Evolutionary conservation across 1,139 yeast genomes (phyloP).

Genomic region (Wickerhamomyces sp.): DNA sequence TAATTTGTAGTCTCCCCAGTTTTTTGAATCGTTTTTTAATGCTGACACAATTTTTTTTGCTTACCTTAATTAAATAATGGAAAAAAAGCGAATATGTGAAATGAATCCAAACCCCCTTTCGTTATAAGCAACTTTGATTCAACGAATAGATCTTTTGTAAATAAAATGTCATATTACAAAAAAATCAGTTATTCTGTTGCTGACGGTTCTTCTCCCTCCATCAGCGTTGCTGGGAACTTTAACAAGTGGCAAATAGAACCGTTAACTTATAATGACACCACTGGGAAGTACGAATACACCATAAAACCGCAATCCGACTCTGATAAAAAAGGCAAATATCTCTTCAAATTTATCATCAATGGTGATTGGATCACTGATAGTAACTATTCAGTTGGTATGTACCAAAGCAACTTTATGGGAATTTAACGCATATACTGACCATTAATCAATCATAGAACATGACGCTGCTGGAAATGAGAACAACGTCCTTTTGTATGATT

Average conservation of each 20-base stretch:
- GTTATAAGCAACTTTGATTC: no score
- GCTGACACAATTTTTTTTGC: no score
- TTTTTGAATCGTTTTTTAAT: no score
- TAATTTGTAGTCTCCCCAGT: no score
- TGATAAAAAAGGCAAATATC: constrained; percentile 12
- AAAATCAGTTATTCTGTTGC: constrained; percentile 2
- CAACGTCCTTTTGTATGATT: constrained; percentile 20
- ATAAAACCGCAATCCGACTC: constrained; percentile 5
- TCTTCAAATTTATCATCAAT: constrained; percentile 22
- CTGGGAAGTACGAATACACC: constrained; percentile 8
- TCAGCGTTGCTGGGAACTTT: constrained; percentile 24
- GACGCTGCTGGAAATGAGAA: constrained; percentile 22
- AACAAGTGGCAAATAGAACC: constrained; percentile 18
- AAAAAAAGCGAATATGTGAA: no score
- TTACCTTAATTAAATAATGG: no score
- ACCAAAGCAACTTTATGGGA: neutral
- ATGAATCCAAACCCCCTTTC: no score
- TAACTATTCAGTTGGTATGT: constrained; percentile 22
- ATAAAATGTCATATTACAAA: no score
- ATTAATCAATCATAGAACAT: constrained; percentile 10
- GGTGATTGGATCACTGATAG: constrained; percentile 18
- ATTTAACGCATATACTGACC: neutral
- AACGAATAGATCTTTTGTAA: constrained; percentile 3
- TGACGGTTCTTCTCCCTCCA: constrained; percentile 6
- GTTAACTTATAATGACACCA: constrained; percentile 6